These are phyloP conservation scores for Pestalotiopsis sp. DNA, from an alignment of 2,329 filamentous ascomycete genomes.

Conservation along the genomic window DNA sequence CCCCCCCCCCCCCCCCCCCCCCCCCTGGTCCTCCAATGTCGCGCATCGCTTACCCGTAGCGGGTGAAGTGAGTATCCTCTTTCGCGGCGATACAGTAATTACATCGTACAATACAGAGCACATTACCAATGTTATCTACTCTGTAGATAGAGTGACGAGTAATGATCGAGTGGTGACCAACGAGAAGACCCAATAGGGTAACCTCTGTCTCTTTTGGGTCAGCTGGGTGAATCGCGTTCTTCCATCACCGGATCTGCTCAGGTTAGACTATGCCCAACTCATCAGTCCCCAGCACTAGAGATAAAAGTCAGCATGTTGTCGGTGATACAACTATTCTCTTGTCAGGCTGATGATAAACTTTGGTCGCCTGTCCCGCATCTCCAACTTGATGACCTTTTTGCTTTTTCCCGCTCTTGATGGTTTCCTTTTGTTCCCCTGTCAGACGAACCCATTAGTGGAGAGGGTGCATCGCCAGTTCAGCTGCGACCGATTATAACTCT, in stretches of 20 bases:
- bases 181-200: not conserved
- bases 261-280: not conserved
- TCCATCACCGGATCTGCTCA: not conserved
- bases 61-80: not conserved
- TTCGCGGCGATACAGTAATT: not conserved
- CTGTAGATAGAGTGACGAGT: too few species aligned
- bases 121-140: too few species aligned
- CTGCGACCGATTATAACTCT: not conserved
- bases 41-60: not conserved
- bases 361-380: conserved; percentile 4
- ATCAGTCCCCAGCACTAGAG: not conserved
- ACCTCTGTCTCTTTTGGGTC: not conserved
- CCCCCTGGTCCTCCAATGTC: not conserved
- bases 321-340: not conserved
- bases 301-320: not conserved
- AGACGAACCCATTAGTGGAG: not conserved
- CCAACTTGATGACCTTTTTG: not conserved
- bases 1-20: too few species aligned
- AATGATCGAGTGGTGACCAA: not conserved
- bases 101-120: not conserved
- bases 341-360: not conserved
- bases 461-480: not conserved
- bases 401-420: not conserved
- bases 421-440: not conserved
- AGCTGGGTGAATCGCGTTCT: not conserved